These are phyloP conservation scores for Colletotrichum filicis DNA, from an alignment of 2,329 filamentous ascomycete genomes.

Conservation along the genomic window DNA sequence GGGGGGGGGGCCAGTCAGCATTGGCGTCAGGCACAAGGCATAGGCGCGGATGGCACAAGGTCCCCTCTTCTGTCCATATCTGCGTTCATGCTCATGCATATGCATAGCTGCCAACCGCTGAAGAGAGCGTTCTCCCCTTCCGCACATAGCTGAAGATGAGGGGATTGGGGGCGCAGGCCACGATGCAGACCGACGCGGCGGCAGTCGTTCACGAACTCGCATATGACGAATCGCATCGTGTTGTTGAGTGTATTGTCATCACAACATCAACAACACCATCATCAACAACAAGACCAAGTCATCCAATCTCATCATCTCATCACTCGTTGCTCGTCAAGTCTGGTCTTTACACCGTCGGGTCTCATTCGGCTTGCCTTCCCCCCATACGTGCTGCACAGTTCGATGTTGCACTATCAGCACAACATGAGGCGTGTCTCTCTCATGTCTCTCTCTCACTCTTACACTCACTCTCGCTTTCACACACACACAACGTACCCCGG, in stretches of 20 bases:
- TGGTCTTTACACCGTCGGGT: neutral
- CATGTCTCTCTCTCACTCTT: neutral
- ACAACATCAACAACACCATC: neutral
- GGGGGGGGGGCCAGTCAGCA: slow-evolving; percentile 5
- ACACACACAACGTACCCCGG: neutral
- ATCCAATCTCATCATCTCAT: neutral
- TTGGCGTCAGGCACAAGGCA: slow-evolving; percentile 10
- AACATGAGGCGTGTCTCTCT: neutral
- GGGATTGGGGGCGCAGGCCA: neutral
- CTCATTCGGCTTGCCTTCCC: neutral
- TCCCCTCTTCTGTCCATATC: neutral
- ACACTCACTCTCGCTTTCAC: neutral
- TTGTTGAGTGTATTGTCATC: neutral
- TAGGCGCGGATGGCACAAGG: neutral
- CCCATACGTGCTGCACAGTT: neutral
- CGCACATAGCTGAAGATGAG: neutral
- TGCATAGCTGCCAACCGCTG: slow-evolving; percentile 16
- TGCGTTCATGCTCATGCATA: neutral
- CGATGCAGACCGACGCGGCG: neutral
- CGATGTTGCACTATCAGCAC: neutral
- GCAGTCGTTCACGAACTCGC: neutral
- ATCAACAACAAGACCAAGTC: neutral
- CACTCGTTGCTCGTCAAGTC: neutral
- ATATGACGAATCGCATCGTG: neutral
- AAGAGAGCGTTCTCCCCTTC: slow-evolving; percentile 5